These are phyloP conservation scores for Pisolithus sp. DNA, from an alignment of 768 basidiomycete species.

Conservation along the genomic window DNA sequence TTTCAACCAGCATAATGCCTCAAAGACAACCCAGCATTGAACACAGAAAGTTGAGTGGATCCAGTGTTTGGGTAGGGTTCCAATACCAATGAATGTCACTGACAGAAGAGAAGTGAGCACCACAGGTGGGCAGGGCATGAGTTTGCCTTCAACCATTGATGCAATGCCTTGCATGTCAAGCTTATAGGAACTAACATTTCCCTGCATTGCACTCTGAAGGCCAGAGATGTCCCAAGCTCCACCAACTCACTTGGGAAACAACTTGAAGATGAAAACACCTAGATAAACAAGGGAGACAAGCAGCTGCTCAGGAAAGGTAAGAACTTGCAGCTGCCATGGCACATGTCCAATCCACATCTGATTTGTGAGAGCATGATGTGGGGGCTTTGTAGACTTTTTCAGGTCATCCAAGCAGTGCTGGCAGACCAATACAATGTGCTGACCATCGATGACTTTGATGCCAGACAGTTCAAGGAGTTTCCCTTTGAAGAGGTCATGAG, in stretches of 20 bases:
- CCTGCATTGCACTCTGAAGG: conserved; percentile 21
- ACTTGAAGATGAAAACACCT: neutral
- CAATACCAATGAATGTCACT: conserved; percentile 31
- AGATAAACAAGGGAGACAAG: neutral
- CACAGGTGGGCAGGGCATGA: conserved; percentile 26
- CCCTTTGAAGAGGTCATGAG: too few relatives aligned
- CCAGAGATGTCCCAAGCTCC: neutral
- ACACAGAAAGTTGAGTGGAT: conserved; percentile 29
- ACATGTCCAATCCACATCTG: neutral
- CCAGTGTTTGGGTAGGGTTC: conserved; percentile 21
- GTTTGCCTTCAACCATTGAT: conserved; percentile 27
- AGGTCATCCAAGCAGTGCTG: too few relatives aligned
- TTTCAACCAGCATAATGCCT: conserved; percentile 33
- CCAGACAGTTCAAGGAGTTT: too few relatives aligned
- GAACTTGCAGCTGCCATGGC: neutral
- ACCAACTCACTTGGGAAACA: neutral
- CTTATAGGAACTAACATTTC: conserved; percentile 30
- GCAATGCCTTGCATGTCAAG: conserved; percentile 22
- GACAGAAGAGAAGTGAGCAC: conserved; percentile 29
- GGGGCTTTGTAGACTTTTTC: too few relatives aligned
- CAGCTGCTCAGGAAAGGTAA: neutral
- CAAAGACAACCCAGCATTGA: conserved; percentile 13
- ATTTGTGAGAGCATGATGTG: neutral
- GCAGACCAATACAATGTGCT: too few relatives aligned
- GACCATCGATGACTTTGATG: too few relatives aligned